Conservation (phyloP, 2,329 filamentous ascomycete genomes). For the Calonectria hongkongensis region DNA sequence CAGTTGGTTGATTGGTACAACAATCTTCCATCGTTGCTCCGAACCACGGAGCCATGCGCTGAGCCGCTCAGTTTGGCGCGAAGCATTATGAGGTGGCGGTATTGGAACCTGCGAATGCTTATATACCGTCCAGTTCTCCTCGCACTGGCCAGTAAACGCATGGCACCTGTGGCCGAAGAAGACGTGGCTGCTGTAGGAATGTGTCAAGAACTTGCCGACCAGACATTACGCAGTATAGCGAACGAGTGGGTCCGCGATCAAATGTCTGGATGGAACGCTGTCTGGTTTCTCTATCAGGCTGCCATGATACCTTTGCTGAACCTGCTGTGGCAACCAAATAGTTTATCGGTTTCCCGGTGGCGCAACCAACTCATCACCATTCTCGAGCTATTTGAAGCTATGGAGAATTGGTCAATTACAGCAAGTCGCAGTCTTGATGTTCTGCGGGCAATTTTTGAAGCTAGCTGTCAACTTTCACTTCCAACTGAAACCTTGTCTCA, state of each 20-base stretch:
- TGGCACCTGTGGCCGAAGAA: constrained; percentile 72
- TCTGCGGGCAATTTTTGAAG: constrained; percentile 78
- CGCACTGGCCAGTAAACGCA: constrained; percentile 71
- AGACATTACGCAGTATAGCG: constrained; percentile 83
- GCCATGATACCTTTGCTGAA: constrained; percentile 86
- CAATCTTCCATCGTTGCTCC: constrained; percentile 79
- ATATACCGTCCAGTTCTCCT: constrained; percentile 84
- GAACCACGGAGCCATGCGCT: constrained; percentile 79
- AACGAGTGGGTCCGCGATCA: constrained; percentile 82
- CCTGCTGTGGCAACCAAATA: constrained; percentile 79
- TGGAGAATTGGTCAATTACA: constrained; percentile 79
- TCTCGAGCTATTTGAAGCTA: constrained; percentile 76
- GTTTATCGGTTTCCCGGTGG: constrained; percentile 70
- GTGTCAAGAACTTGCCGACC: constrained; percentile 81
- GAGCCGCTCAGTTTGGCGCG: constrained; percentile 81
- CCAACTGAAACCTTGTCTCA: constrained; percentile 39
- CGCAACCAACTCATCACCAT: constrained; percentile 75
- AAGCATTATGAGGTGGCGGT: constrained; percentile 88
- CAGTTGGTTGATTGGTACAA: constrained; percentile 84
- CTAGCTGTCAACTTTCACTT: constrained; percentile 55
- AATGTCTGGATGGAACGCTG: constrained; percentile 87
- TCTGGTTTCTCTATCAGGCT: constrained; percentile 88
- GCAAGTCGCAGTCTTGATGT: constrained; percentile 78
- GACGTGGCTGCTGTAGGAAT: constrained; percentile 81
- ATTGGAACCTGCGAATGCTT: constrained; percentile 85